Evolutionary conservation across 1,139 yeast species (phyloP), one percentile per base, ranked within the genome.

Genomic region (Yamadazyma buinensis): DNA sequence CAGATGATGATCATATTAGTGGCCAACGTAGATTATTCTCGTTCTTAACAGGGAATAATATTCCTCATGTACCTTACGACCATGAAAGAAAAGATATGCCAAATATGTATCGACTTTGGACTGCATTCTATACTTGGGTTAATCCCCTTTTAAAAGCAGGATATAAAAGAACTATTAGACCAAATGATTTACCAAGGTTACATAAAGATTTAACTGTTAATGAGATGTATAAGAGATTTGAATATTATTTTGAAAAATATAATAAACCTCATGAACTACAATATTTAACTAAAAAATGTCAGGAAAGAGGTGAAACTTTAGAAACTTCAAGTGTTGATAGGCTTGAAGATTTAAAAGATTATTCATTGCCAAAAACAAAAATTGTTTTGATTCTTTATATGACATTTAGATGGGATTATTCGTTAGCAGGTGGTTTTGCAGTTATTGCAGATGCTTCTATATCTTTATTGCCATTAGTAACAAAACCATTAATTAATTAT

Each of bases 141-240:
- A 42, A 60, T 14, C 84, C 85, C 0, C 39, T 80, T 4, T 49
- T 83, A 52, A 64, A 59, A 26, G 72, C 72, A 4, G 95, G 95
- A 1, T 84, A 84, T 51, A 69, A 70, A 39, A 67, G 95, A 48
- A 78, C 85, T 0, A 55, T 84, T 23, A 77, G 75, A 33, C 76
- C 77, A 6, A 71, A 73, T 35, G 95, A 84, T 55, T 54, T 84
- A 36, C 83, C 66, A 57, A 59, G 58, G 30, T 63, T 84, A 35
- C 71, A 74, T 9, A 70, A 66, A n/a, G 71, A 75, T 15, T 57
- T 77, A 42, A 64, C 72, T 33, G 77, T 82, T 12, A 80, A 80
- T 14, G 22, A 44, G 29, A 53, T 76, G 40, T 60, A 72, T 23
- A 57, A 47, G 2, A 37, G 36, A 15, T 64, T 60, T 36, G 30